Percentiles rank a stretch among this genome's conserved stretches.
These are phyloP conservation scores for Boletus huronensis DNA, from an alignment of 768 basidiomycete species.

Conservation along the genomic window DNA sequence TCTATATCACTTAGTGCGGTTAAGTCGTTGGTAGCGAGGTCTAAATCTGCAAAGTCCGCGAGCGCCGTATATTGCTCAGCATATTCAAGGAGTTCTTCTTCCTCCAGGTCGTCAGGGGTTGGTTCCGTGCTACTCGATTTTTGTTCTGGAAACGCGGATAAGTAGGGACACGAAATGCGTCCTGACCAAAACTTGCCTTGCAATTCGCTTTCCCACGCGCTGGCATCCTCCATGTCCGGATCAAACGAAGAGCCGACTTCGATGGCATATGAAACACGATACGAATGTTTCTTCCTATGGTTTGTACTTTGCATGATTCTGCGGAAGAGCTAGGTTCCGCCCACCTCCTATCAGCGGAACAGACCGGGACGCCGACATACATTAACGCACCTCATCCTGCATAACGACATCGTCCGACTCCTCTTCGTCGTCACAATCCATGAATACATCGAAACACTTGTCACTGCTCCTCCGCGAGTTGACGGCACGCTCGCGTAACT, in stretches of 20 bases:
- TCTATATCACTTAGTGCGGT: constrained; percentile 22
- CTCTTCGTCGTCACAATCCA: constrained; percentile 53
- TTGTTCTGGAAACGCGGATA: constrained; percentile 2
- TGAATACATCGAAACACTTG: constrained; percentile 41
- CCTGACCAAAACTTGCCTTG: constrained; percentile 31
- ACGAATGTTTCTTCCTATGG: constrained; percentile 48
- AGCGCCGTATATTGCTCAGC: constrained; percentile 49
- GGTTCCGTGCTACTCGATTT: constrained; percentile 15
- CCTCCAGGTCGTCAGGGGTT: constrained; percentile 47
- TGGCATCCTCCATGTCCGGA: constrained; percentile 63
- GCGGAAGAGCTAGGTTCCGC: constrained; percentile 52
- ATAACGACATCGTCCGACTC: constrained; percentile 58
- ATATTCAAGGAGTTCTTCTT: constrained; percentile 57
- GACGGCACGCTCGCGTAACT: constrained; percentile 50
- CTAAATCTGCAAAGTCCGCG: constrained; percentile 48
- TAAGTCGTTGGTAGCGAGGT: constrained; percentile 15
- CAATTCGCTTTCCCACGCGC: constrained; percentile 58
- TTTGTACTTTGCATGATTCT: constrained; percentile 59
- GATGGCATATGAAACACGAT: constrained; percentile 57
- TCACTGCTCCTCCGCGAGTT: constrained; percentile 43
- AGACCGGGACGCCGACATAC: not conserved
- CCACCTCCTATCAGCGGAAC: constrained; percentile 6
- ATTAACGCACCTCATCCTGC: constrained; percentile 52
- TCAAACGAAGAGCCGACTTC: constrained; percentile 79
- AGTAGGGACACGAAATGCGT: not conserved